Evolutionary conservation across 805 yeast genomes (phyloP).

Genomic region (Zygotorulaspora danielsina): DNA sequence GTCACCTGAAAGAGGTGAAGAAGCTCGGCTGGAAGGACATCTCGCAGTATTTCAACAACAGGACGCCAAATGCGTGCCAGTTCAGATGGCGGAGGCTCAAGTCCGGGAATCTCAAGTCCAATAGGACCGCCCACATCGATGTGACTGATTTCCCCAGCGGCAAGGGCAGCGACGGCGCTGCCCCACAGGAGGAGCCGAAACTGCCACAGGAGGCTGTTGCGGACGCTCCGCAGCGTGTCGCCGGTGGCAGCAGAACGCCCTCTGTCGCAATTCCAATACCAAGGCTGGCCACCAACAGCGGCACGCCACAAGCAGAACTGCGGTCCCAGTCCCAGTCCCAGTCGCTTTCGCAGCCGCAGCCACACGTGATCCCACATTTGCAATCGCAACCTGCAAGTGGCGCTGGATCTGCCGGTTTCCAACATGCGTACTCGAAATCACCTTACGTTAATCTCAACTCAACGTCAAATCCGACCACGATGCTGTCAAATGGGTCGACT

Average conservation of each 20-base stretch:
- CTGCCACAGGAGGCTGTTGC: not conserved
- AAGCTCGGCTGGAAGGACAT: slow-evolving; percentile 89
- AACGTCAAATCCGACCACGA: not conserved
- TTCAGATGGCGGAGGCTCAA: slow-evolving; percentile 79
- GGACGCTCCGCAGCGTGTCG: not conserved
- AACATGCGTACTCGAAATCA: slow-evolving; percentile 1
- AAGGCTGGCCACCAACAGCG: not conserved
- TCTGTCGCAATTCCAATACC: not conserved
- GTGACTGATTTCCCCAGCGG: slow-evolving; percentile 21
- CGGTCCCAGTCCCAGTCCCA: not conserved
- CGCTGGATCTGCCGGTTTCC: not conserved
- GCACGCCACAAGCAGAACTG: not conserved
- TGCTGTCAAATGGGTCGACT: not conserved
- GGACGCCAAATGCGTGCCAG: slow-evolving; percentile 88
- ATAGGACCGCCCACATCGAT: slow-evolving; percentile 28
- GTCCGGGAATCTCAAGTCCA: slow-evolving; percentile 40
- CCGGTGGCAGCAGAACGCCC: not conserved
- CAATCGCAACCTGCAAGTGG: slow-evolving; percentile 2
- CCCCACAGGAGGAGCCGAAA: not conserved
- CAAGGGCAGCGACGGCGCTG: slow-evolving; percentile 5
- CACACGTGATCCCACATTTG: not conserved
- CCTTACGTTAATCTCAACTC: not conserved
- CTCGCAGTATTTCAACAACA: slow-evolving; percentile 66
- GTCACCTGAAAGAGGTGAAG: slow-evolving; percentile 76
- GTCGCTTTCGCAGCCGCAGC: not conserved